Evolutionary conservation across 2,329 filamentous ascomycete species (phyloP).

Genomic region (Diaporthe nobilis): DNA sequence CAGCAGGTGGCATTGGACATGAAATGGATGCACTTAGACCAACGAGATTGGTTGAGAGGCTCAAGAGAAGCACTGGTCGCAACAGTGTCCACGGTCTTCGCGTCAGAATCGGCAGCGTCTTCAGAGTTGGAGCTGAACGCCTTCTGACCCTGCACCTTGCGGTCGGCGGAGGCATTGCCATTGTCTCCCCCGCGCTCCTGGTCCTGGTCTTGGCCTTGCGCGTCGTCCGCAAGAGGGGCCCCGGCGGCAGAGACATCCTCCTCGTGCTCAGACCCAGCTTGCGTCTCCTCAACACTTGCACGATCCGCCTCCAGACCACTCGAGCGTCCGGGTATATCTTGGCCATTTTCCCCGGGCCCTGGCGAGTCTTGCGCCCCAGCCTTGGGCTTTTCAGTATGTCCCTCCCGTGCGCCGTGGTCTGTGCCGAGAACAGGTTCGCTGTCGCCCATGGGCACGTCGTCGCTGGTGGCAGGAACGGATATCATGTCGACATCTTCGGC

Average conservation of each 20-base stretch:
- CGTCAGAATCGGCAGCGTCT: constrained; percentile 35
- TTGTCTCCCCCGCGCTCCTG: not conserved
- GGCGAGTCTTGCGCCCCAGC: constrained; percentile 20
- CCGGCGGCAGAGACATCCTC: constrained; percentile 16
- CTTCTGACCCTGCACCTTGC: constrained; percentile 31
- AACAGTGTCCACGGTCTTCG: constrained; percentile 37
- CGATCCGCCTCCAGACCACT: constrained; percentile 30
- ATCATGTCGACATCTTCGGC: constrained; percentile 64
- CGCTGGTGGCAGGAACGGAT: constrained; percentile 46
- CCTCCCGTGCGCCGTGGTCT: constrained; percentile 21
- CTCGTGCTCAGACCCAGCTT: constrained; percentile 34
- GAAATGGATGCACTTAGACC: constrained; percentile 24
- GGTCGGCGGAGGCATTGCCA: constrained; percentile 5
- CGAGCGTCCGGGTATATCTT: constrained; percentile 19
- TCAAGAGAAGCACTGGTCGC: constrained; percentile 44
- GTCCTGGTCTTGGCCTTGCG: constrained; percentile 1
- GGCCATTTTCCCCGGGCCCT: constrained; percentile 21
- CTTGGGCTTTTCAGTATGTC: not conserved
- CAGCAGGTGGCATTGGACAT: constrained; percentile 25
- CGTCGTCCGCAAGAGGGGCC: not conserved
- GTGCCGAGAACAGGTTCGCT: constrained; percentile 29
- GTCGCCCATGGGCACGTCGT: constrained; percentile 27
- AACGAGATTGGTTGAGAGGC: constrained; percentile 48
- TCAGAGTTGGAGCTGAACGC: constrained; percentile 38
- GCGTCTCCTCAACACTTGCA: constrained; percentile 38